phyloP scores from a whole-genome alignment of 441 rosid species.

The Pelargonium citronellum region DNA sequence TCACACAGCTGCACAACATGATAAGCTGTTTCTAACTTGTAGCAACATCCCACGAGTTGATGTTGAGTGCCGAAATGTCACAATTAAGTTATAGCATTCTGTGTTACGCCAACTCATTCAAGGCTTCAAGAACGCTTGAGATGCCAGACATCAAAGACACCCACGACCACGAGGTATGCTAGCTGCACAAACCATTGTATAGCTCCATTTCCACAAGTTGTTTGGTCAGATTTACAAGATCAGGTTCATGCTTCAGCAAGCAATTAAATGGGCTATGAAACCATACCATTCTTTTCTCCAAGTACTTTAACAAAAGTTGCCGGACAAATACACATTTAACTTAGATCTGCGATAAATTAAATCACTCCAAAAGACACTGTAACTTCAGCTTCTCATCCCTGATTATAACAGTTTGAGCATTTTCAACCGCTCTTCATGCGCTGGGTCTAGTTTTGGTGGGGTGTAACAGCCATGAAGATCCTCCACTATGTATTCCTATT shows the following conservation, averaged over 20 bases:
- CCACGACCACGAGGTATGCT: not conserved
- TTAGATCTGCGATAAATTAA: slow-evolving; percentile 13
- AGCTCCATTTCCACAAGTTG: not conserved
- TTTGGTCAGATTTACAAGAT: not conserved
- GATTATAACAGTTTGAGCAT: slow-evolving; percentile 69
- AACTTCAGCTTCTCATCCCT: slow-evolving; percentile 6
- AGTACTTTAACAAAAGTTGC: slow-evolving; percentile 5
- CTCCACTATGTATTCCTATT: slow-evolving; percentile 75
- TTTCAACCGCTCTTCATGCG: slow-evolving; percentile 66
- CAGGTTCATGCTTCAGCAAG: not conserved
- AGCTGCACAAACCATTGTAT: slow-evolving; percentile 1
- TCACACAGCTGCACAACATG: not conserved
- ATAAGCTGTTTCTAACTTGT: not conserved
- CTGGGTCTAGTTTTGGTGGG: slow-evolving; percentile 75
- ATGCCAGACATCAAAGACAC: slow-evolving; percentile 5
- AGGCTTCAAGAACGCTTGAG: not conserved
- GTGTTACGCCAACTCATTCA: not conserved
- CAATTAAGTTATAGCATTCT: not conserved
- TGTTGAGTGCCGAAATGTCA: not conserved
- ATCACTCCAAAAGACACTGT: not conserved
- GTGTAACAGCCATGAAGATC: slow-evolving; percentile 80
- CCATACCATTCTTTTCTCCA: not conserved
- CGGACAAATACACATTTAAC: slow-evolving; percentile 3
- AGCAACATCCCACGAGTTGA: not conserved
- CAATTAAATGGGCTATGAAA: not conserved